Conservation (phyloP, 202 grass and related monocot genomes). For the Zizania palustris region DNA sequence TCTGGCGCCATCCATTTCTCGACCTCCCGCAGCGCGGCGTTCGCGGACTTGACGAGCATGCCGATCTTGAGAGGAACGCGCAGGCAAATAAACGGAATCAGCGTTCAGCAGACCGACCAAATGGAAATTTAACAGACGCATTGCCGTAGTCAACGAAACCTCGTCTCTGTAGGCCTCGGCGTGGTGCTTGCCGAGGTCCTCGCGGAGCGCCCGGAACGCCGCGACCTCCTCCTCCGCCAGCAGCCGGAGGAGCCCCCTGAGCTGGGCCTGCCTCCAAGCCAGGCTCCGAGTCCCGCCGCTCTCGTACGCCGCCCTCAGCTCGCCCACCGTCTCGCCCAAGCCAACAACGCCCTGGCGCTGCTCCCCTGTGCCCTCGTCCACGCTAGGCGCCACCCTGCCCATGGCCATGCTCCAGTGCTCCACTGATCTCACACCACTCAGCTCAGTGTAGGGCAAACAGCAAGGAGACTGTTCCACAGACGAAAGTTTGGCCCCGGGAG, state of each 20-base stretch:
- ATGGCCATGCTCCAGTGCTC: background rate
- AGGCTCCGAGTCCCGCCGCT: conserved; percentile 65
- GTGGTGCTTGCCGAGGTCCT: conserved; percentile 79
- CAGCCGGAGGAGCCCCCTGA: conserved; percentile 56
- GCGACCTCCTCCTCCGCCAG: conserved; percentile 63
- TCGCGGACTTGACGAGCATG: conserved; percentile 62
- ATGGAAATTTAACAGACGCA: background rate
- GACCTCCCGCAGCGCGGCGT: conserved; percentile 53
- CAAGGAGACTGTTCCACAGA: background rate
- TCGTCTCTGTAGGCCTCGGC: conserved; percentile 90
- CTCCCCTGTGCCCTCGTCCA: conserved; percentile 8
- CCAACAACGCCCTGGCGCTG: background rate
- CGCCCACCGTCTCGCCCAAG: conserved; percentile 31
- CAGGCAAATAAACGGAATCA: background rate
- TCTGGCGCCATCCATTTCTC: conserved; percentile 71
- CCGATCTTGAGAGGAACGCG: conserved; percentile 56
- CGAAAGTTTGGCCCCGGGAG: background rate
- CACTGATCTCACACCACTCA: background rate
- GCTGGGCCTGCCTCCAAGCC: conserved; percentile 74
- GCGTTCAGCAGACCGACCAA: background rate
- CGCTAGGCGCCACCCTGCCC: background rate
- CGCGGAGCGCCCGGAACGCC: conserved; percentile 63
- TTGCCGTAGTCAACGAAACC: conserved; percentile 18
- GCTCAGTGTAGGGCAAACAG: background rate
- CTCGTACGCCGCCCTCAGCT: conserved; percentile 57